phyloP scores from a whole-genome alignment of 805 yeast species.

The Candida ficus region DNA sequence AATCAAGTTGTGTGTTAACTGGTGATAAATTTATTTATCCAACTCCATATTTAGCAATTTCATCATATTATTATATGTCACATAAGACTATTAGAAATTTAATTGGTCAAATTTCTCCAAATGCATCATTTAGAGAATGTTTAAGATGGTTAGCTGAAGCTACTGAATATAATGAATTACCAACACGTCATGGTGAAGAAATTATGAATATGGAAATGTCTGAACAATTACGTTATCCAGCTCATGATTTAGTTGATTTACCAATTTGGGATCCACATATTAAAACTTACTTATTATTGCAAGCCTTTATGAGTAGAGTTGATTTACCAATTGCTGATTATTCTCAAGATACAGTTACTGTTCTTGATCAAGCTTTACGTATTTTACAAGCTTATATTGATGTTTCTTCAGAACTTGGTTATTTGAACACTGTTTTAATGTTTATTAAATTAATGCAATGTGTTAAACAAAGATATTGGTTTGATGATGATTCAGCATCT shows the following conservation, averaged over 20 bases:
- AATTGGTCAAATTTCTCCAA: conserved; percentile 42
- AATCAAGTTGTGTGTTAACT: conserved; percentile 63
- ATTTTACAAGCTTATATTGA: conserved; percentile 90
- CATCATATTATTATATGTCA: conserved; percentile 90
- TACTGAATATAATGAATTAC: conserved; percentile 83
- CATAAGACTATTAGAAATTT: conserved; percentile 80
- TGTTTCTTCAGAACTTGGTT: conserved; percentile 81
- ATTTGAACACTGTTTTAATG: conserved; percentile 51
- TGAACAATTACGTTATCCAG: conserved; percentile 48
- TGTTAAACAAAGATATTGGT: conserved; percentile 86
- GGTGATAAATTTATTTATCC: conserved; percentile 46
- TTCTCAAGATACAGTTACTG: conserved; percentile 87
- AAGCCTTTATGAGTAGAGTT: conserved; percentile 79
- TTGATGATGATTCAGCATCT: conserved; percentile 65
- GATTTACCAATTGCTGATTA: conserved; percentile 95
- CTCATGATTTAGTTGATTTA: conserved; percentile 74
- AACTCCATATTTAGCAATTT: conserved; percentile 77
- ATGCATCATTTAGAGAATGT: conserved; percentile 54
- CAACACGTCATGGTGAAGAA: conserved; percentile 53
- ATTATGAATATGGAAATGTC: conserved; percentile 86
- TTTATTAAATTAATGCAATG: conserved; percentile 74
- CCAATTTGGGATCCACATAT: conserved; percentile 69
- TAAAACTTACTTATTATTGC: conserved; percentile 83
- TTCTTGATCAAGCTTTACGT: conserved; percentile 91
- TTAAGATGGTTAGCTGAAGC: conserved; percentile 89